Evolutionary conservation across 2,329 filamentous ascomycete species (phyloP), one percentile per base, ranked within the genome.

Genomic region (Thielaviopsis populi): DNA sequence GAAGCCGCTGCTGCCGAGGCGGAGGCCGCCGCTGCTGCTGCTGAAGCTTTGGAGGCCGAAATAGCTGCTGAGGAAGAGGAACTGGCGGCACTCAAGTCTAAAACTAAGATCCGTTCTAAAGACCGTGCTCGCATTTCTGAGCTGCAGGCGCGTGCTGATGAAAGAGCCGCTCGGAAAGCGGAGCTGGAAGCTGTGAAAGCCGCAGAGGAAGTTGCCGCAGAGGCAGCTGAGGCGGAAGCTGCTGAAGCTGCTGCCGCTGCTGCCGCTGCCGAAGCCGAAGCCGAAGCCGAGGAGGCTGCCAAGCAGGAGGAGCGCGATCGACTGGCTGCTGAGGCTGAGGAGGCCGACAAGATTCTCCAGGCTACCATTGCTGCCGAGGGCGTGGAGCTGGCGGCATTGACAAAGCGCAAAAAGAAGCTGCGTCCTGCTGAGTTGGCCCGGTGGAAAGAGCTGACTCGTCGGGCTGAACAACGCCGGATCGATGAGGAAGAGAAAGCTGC

Each of bases 351-450:
- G 43, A 46, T 50, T 53, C 37, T 22, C 30, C 24, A 43, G 27
- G 63, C 53, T 30, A 43, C 41, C n/a, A 56, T 56, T 60, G 54
- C 46, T 15, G 54, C 41, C 6, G 62, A 59, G n/a, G 73, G 77
- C 65, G 70, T 71, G 11, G 74, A 79, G 65, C 70, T 78, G 13
- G 74, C 71, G 15, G 69, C 70, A 3, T 71, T 79, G 3, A 77
- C 76, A 53, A 73, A 74, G 27, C 82, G 80, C 69, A 81, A 79
- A 68, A 82, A 78, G 69, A 79, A 73, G 66, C 68, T 78, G 13
- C 70, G 69, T 1, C 79, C 75, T 67, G 78, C 74, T 64, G 77
- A 78, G 40, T 71, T 78, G 60, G 76, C 80, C 65, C 78, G 76
- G 65, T 72, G 75, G 30, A 72, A 74, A 41, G 68, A 69, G 7